Evolutionary conservation across 164 flowering plant species (phyloP), one percentile per base, ranked within the genome.

Genomic region (Vitis vinifera): DNA sequence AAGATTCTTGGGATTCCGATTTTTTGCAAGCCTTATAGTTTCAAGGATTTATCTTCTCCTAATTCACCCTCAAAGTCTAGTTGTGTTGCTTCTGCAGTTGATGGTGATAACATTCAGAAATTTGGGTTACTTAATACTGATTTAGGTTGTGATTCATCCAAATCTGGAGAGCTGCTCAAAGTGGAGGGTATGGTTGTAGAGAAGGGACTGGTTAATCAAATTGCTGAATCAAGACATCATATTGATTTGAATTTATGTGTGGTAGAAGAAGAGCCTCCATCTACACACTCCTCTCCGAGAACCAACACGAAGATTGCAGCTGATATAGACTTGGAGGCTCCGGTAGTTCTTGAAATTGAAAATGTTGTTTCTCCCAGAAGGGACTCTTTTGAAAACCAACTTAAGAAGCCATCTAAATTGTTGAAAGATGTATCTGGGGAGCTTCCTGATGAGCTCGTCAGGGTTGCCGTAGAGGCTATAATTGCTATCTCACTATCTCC

Each of bases 241-340:
- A 75, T 79, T 63, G 82, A 79, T 30, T 75, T 79, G 65, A 79
- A 79, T 49, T 23, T 58, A 52, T 65, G 72, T 30, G 10, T 66
- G 15, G 6, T 16, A 14, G 79, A 69, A 67, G 79, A 76, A 62
- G 76, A 72, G 51, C 55, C 61, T 78, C 71, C 75, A 23, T 31
- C 72, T 49, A 27, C 19, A 30, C 65, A 66, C 13, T 68, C 71
- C 48, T 16, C 69, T 70, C 73, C 73, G 65, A 71, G 57, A 52
- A 52, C 44, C 55, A 58, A 16, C 13, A 52, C 16, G 62, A 85
- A 75, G 75, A 63, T 59, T 51, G 59, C 63, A 10, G 44, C 73
- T 10, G 81, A 65, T 60, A 85, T 87, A 67, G 89, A 91, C 81
- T 80, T 88, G 79, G 91, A 88, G 76, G 84, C 76, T 5, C 84